Percentiles rank a stretch among this genome's conserved stretches.
Conservation (phyloP, 2,329 filamentous ascomycete genomes). For the Byssochlamys sp. region DNA sequence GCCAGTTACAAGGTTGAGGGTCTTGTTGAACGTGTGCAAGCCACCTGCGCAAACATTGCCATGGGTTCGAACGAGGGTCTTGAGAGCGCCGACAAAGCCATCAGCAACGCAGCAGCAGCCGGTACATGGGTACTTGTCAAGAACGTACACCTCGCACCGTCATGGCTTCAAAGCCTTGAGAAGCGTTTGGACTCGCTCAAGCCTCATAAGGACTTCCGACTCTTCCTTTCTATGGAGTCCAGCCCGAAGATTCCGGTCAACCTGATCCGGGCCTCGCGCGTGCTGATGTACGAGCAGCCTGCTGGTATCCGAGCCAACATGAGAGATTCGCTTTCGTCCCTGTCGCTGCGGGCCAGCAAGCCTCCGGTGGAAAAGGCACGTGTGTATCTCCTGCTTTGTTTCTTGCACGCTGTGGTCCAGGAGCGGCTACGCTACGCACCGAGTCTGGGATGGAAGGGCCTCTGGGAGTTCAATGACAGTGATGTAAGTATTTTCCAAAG, state of each 20-base stretch:
- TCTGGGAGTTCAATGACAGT: slow-evolving; percentile 99
- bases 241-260: slow-evolving; percentile 96
- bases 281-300: slow-evolving; percentile 96
- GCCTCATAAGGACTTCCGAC: slow-evolving; percentile 80
- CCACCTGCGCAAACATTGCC: slow-evolving; percentile 88
- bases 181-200: slow-evolving; percentile 94
- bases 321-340: slow-evolving; percentile 86
- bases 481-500: slow-evolving; percentile 60
- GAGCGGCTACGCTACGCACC: slow-evolving; percentile 90
- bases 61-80: slow-evolving; percentile 97
- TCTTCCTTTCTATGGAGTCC: slow-evolving; percentile 97
- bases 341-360: slow-evolving; percentile 66
- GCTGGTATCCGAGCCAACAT: slow-evolving; percentile 94
- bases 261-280: slow-evolving; percentile 78
- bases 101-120: slow-evolving; percentile 79
- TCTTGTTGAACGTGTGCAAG: slow-evolving; percentile 72
- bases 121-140: slow-evolving; percentile 97
- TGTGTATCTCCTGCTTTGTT: slow-evolving; percentile 81
- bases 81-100: slow-evolving; percentile 86
- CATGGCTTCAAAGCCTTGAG: slow-evolving; percentile 93
- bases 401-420: slow-evolving; percentile 91
- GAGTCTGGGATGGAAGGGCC: slow-evolving; percentile 89
- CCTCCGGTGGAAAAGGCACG: slow-evolving; percentile 82
- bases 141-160: slow-evolving; percentile 92
- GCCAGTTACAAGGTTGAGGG: slow-evolving; percentile 98